Evolutionary conservation across 495 filamentous ascomycete genomes (phyloP).

Genomic region (Podospora pseudoanserina): DNA sequence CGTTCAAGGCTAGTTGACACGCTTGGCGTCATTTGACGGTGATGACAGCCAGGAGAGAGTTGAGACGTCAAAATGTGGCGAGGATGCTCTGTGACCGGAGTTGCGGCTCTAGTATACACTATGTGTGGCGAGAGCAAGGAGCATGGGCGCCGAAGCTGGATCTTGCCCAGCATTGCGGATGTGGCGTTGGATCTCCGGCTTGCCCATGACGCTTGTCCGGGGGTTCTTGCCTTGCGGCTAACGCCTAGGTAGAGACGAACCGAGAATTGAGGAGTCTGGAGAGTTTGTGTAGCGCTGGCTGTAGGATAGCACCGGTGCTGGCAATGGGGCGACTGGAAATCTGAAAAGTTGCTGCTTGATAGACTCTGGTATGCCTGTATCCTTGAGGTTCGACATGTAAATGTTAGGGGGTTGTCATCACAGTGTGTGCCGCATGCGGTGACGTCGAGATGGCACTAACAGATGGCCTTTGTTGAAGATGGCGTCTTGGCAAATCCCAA

Average conservation of each 20-base stretch:
- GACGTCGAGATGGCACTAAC: neutral
- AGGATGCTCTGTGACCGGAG: neutral
- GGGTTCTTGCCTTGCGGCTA: neutral
- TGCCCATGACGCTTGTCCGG: neutral
- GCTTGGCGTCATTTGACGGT: neutral
- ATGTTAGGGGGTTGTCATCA: neutral
- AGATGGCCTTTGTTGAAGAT: neutral
- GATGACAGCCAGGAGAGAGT: neutral
- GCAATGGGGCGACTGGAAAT: no score
- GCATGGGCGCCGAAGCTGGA: neutral
- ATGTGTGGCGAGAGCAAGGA: neutral
- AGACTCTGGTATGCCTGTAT: neutral
- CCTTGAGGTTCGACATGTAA: neutral
- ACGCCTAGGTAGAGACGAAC: neutral
- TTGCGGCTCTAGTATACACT: neutral
- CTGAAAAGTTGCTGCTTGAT: no score
- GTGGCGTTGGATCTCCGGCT: neutral
- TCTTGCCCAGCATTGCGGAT: neutral
- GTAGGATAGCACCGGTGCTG: no score
- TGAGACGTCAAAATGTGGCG: neutral
- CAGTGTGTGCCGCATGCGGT: no score
- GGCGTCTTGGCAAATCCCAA: neutral
- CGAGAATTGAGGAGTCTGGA: neutral
- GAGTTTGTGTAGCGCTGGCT: neutral
- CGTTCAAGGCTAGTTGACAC: neutral